These are phyloP conservation scores for Rhodotorula sp. DNA, from an alignment of 1,284 basidiomycete species.

Conservation along the genomic window DNA sequence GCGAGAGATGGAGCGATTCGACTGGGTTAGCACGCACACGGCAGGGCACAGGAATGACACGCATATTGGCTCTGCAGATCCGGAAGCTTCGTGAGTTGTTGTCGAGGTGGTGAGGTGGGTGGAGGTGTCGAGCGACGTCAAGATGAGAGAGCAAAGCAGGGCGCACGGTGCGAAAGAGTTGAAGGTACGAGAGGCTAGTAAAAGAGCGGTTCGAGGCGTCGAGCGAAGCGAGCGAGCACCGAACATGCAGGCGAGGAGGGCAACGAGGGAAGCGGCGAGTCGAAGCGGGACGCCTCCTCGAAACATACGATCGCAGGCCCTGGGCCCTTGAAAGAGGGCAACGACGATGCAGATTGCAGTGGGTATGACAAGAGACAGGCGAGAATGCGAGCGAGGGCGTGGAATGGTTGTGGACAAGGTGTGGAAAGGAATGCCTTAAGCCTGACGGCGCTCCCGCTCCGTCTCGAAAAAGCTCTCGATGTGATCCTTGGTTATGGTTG, in stretches of 20 bases:
- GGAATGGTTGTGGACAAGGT: too few relatives aligned
- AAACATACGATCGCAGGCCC: too few relatives aligned
- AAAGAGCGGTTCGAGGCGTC: too few relatives aligned
- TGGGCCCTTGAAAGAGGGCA: not conserved
- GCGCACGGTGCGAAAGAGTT: not conserved
- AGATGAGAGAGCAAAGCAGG: too few relatives aligned
- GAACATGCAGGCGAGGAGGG: not conserved
- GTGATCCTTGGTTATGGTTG: slow-evolving; percentile 47
- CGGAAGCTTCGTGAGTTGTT: too few relatives aligned
- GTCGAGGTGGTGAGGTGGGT: not conserved
- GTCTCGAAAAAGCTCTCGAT: slow-evolving; percentile 48
- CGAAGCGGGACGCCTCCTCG: too few relatives aligned
- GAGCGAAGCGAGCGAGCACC: not conserved
- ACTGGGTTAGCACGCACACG: slow-evolving; percentile 8
- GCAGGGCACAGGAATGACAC: slow-evolving; percentile 36
- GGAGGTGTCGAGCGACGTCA: not conserved
- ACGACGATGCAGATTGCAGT: not conserved
- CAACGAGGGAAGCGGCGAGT: too few relatives aligned
- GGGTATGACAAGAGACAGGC: not conserved
- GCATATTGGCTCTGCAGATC: slow-evolving; percentile 16
- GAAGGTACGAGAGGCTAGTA: not conserved
- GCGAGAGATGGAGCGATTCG: accelerated
- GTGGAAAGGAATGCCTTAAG: too few relatives aligned
- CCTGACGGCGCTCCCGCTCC: slow-evolving; percentile 19
- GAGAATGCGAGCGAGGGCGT: too few relatives aligned